Conservation (phyloP, 768 basidiomycete species). For the Gloeostereum incarnatum region DNA sequence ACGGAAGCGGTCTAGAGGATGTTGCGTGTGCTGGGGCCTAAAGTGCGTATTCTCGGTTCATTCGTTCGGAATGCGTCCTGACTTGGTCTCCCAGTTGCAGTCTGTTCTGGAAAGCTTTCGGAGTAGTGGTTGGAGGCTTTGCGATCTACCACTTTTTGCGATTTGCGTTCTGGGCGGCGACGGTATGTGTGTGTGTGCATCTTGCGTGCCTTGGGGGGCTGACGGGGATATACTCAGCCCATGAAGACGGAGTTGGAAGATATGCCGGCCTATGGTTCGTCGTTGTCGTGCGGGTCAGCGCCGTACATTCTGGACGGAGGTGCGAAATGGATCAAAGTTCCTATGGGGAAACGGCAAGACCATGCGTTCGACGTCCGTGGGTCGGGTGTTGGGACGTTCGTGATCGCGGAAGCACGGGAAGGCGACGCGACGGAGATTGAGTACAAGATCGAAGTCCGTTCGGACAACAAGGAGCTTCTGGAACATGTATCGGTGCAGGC, state of each 20-base stretch:
- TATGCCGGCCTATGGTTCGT: slow-evolving; percentile 47
- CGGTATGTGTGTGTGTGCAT: slow-evolving; percentile 19
- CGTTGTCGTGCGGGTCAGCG: slow-evolving; percentile 38
- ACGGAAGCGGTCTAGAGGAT: slow-evolving; percentile 23
- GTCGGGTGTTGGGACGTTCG: slow-evolving; percentile 39
- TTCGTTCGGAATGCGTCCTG: not conserved
- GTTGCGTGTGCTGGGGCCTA: slow-evolving; percentile 44
- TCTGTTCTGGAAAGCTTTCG: slow-evolving; percentile 46
- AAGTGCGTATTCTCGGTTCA: slow-evolving; percentile 23
- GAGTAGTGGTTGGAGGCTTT: slow-evolving; percentile 33
- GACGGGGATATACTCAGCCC: slow-evolving; percentile 21
- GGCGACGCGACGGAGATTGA: slow-evolving; percentile 32
- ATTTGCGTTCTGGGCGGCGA: slow-evolving; percentile 36
- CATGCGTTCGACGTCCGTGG: slow-evolving; percentile 41
- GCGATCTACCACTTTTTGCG: slow-evolving; percentile 32
- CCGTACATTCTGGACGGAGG: slow-evolving; percentile 33
- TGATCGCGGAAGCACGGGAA: slow-evolving; percentile 31
- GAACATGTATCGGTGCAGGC: slow-evolving; percentile 24
- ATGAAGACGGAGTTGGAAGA: slow-evolving; percentile 40
- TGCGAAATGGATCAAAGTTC: slow-evolving; percentile 25
- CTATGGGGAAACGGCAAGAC: slow-evolving; percentile 25
- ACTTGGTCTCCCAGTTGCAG: slow-evolving; percentile 26
- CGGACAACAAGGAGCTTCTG: slow-evolving; percentile 30
- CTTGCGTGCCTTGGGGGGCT: not conserved
- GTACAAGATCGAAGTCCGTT: slow-evolving; percentile 39